phyloP scores from a whole-genome alignment of 768 basidiomycete species.

The Gymnopilus junonius region DNA sequence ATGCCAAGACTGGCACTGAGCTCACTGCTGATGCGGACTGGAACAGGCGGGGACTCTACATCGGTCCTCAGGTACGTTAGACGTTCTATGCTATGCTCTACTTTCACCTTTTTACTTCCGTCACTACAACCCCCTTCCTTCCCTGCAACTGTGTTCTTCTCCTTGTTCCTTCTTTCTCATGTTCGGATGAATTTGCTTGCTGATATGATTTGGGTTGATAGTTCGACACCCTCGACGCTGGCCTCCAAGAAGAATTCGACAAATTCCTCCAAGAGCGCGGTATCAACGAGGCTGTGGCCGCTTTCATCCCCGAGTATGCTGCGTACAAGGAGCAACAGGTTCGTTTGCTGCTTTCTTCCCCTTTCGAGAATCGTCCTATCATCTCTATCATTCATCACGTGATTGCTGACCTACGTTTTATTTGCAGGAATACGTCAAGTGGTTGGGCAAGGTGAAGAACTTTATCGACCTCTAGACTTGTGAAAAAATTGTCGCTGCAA shows the following conservation, averaged over 20 bases:
- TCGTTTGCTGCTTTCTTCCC: not conserved
- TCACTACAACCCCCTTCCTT: too few species aligned
- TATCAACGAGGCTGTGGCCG: conserved; percentile 78
- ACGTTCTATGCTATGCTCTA: too few species aligned
- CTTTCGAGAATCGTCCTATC: not conserved
- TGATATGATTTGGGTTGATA: too few species aligned
- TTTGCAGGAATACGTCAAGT: conserved; percentile 87
- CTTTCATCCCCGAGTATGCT: conserved; percentile 89
- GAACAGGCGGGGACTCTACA: conserved; percentile 89
- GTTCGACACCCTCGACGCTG: conserved; percentile 90
- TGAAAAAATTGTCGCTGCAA: too few species aligned
- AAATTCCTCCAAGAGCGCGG: conserved; percentile 90
- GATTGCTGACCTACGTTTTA: conserved; percentile 31
- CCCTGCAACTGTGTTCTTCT: not conserved
- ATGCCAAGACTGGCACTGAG: conserved; percentile 71
- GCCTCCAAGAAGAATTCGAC: conserved; percentile 91
- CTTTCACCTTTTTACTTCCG: too few species aligned
- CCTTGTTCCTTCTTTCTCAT: not conserved
- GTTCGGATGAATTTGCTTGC: too few species aligned
- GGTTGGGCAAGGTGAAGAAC: conserved; percentile 81
- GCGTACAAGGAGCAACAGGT: conserved; percentile 95
- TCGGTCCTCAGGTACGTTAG: conserved; percentile 78
- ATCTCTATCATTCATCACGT: not conserved
- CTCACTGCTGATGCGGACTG: conserved; percentile 91
- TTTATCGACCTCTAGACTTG: conserved; percentile 78